Base-by-base conservation (phyloP, 768 basidiomycete species). In the Inosperma sp. region DNA sequence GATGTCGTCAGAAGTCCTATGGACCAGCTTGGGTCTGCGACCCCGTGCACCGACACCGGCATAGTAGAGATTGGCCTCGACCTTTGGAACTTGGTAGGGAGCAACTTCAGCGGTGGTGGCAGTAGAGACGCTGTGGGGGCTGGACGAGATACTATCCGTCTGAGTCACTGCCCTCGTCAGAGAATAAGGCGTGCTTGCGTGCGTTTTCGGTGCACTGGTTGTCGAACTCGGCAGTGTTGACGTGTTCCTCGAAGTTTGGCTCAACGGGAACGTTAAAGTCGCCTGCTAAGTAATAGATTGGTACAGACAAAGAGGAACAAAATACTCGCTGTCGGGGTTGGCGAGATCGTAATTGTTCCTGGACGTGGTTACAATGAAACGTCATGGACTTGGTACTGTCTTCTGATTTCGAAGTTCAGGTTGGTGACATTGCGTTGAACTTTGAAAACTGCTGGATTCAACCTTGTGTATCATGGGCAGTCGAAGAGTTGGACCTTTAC, bases 1-100 rank as follows among this genome's bases (percentile, higher is more conserved):
- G 12, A 51, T 39, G 54, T 72, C 70, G 34, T 30, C 44, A 9
- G 70, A 69, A 25, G 63, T 66, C 59, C 70, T 58, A 55, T 55
- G 70, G 63, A 72, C 59, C 22, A 72, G 59, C 60, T 66, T 66
- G 52, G 70, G 70, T 12, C 70, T 68, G 21, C 48, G 60, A 12
- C 49, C 33, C 16, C 54, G 61, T 16, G 30, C 22, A 50, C 71
- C 57, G 39, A 72, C 5, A 52, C 66, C 70, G 44, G 42, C 40
- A 46, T 70, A 71, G 55, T 70, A 71, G 16, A 64, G 59, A 36
- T 58, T 17, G 3, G 54, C 56, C 59, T 71, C 69, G 51, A 50
- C 5, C 56, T 57, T 62, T 33, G 65, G 40, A 36, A 62, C 50
- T 6, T 53, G 49, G 57, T 60, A 56, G 52, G 62, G 55, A 35